These are phyloP conservation scores for Scopulariopsis brevicaulis DNA, from an alignment of 2,329 filamentous ascomycete species.

Conservation along the genomic window DNA sequence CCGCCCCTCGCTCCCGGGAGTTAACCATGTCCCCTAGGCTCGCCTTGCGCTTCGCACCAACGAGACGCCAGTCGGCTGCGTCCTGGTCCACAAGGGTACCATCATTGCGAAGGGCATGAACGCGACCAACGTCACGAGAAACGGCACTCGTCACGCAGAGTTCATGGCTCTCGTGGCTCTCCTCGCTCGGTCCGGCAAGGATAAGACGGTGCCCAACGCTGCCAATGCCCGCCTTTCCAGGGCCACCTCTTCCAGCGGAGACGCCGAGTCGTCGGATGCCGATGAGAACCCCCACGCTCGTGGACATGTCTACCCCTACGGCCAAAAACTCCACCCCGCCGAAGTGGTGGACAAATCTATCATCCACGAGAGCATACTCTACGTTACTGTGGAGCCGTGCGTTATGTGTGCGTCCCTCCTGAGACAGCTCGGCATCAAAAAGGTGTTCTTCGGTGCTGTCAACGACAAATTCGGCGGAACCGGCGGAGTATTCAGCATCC, in stretches of 20 bases:
- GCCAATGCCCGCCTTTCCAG: not conserved
- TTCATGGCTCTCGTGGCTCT: conserved; percentile 69
- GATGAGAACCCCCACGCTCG: conserved; percentile 41
- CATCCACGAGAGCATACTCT: conserved; percentile 64
- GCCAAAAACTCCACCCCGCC: conserved; percentile 43
- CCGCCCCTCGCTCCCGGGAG: conserved; percentile 10
- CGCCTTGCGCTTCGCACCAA: conserved; percentile 74
- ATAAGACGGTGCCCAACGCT: conserved; percentile 14
- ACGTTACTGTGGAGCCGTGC: conserved; percentile 96
- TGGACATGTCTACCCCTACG: conserved; percentile 49
- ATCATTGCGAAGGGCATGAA: conserved; percentile 92
- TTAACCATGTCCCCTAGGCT: conserved; percentile 40
- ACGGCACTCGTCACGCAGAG: conserved; percentile 91
- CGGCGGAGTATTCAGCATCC: conserved; percentile 82
- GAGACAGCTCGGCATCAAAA: conserved; percentile 75
- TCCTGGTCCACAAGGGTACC: conserved; percentile 69
- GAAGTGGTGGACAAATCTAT: conserved; percentile 54
- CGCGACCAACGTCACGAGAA: conserved; percentile 81
- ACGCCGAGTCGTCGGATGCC: conserved; percentile 21
- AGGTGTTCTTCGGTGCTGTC: conserved; percentile 87
- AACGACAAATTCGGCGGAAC: conserved; percentile 98
- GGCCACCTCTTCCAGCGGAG: not conserved
- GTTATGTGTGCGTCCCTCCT: conserved; percentile 97
- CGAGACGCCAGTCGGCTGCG: conserved; percentile 94
- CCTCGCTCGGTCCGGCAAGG: conserved; percentile 20